Evolutionary conservation across 768 basidiomycete genomes (phyloP).

Genomic region (Saitozyma sp.): DNA sequence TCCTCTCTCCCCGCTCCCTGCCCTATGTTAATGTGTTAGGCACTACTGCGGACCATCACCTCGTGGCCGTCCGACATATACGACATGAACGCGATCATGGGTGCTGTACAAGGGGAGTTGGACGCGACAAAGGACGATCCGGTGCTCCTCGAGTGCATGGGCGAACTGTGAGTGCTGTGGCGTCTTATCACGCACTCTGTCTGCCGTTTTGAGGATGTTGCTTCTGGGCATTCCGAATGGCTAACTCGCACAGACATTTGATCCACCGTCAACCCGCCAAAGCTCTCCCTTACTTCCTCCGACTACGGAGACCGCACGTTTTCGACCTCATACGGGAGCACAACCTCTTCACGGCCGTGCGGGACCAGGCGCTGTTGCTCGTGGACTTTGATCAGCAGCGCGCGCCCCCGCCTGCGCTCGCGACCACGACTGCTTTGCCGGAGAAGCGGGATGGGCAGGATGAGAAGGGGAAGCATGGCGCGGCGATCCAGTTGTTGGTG

Average conservation of each 20-base stretch:
- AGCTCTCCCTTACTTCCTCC: constrained; percentile 85
- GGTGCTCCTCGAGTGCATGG: constrained; percentile 88
- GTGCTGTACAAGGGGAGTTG: constrained; percentile 81
- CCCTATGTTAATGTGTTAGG: constrained; percentile 54
- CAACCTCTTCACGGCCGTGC: constrained; percentile 90
- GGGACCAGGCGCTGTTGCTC: constrained; percentile 86
- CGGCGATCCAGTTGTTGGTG: constrained; percentile 82
- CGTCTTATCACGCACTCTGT: too few relatives aligned
- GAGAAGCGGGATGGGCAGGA: constrained; percentile 21
- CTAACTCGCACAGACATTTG: constrained; percentile 62
- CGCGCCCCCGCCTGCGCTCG: constrained; percentile 51
- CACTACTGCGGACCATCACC: constrained; percentile 72
- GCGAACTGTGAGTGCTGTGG: constrained; percentile 67
- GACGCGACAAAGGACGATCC: constrained; percentile 62
- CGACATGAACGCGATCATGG: constrained; percentile 78
- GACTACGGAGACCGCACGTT: constrained; percentile 80
- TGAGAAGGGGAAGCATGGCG: constrained; percentile 57
- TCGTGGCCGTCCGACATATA: constrained; percentile 92
- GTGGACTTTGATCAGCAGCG: constrained; percentile 91
- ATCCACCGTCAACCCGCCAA: constrained; percentile 89
- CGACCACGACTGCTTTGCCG: background rate
- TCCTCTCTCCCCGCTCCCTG: background rate
- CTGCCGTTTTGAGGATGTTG: background rate
- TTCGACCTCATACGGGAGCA: constrained; percentile 92
- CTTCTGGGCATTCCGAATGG: background rate